A percentile compares a stretch with the other conserved stretches of the same genome.
Conservation (phyloP, 2,329 filamentous ascomycete genomes). For the Fusarium dlaminii region DNA sequence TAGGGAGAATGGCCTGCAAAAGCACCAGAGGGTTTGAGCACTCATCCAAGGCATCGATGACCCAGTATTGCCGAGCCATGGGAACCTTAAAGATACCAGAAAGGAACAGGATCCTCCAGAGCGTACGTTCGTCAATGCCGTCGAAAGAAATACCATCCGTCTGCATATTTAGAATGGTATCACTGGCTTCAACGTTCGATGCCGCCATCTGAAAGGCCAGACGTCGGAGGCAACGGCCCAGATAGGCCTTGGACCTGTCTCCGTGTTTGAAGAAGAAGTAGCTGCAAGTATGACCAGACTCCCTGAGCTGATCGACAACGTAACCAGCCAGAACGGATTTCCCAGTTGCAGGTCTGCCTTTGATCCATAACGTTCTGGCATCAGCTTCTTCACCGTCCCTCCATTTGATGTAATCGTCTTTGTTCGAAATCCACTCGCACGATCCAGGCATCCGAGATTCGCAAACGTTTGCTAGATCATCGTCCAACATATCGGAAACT, state of each 20-base stretch:
- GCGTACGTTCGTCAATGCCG: slow-evolving; percentile 43
- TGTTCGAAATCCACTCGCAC: slow-evolving; percentile 27
- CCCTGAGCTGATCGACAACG: slow-evolving; percentile 43
- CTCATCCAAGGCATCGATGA: slow-evolving; percentile 33
- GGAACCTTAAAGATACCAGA: slow-evolving; percentile 9
- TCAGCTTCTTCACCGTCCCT: slow-evolving; percentile 12
- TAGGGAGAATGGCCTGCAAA: slow-evolving; percentile 41
- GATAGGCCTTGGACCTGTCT: slow-evolving; percentile 31
- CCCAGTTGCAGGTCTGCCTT: slow-evolving; percentile 46
- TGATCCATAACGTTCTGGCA: slow-evolving; percentile 24
- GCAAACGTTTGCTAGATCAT: slow-evolving; percentile 14
- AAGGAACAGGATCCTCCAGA: slow-evolving; percentile 32
- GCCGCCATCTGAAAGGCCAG: slow-evolving; percentile 46
- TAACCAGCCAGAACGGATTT: slow-evolving; percentile 49
- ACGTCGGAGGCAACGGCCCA: slow-evolving; percentile 42
- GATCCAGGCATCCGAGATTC: slow-evolving; percentile 21
- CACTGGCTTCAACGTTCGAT: slow-evolving; percentile 28
- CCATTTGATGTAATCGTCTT: slow-evolving; percentile 20
- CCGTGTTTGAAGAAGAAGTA: slow-evolving; percentile 43
- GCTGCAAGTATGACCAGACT: slow-evolving; percentile 5
- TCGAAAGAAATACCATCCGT: slow-evolving; percentile 45
- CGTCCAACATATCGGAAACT: slow-evolving; percentile 18
- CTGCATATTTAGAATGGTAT: slow-evolving; percentile 40
- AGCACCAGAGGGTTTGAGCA: slow-evolving; percentile 36
- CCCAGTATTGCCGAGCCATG: slow-evolving; percentile 45